Conservation (phyloP, 306 rosid genomes). For the Cicer chorassanicum region DNA sequence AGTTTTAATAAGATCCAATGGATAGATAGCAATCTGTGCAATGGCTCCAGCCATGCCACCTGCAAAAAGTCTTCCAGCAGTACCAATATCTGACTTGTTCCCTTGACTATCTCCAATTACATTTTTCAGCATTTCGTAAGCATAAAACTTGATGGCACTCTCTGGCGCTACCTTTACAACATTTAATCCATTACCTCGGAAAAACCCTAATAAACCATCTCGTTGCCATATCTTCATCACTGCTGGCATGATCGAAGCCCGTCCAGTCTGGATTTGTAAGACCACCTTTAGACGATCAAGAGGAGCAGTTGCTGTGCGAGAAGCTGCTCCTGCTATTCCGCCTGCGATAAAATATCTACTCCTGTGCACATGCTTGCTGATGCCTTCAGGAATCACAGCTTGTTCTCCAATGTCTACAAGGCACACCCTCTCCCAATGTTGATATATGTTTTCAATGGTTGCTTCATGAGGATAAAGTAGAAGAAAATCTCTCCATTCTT, state of each 20-base stretch:
- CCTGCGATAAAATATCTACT: constrained; percentile 59
- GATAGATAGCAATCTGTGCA: constrained; percentile 60
- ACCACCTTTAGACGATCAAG: constrained; percentile 65
- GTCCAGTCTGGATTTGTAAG: constrained; percentile 58
- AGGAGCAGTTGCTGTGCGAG: constrained; percentile 67
- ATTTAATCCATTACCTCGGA: constrained; percentile 63
- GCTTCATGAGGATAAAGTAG: constrained; percentile 68
- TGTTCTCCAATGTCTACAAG: constrained; percentile 66
- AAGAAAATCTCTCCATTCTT: constrained; percentile 71
- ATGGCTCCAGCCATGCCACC: constrained; percentile 66
- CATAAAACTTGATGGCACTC: constrained; percentile 63
- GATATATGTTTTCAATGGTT: constrained; percentile 62
- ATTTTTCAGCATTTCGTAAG: constrained; percentile 58
- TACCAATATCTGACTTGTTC: constrained; percentile 52
- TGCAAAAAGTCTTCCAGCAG: constrained; percentile 55
- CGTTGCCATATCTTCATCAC: constrained; percentile 59
- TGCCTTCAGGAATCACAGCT: constrained; percentile 67
- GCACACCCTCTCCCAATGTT: constrained; percentile 61
- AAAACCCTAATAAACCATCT: constrained; percentile 61
- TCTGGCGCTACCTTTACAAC: constrained; percentile 66
- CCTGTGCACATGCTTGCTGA: constrained; percentile 61
- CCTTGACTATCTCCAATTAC: constrained; percentile 47
- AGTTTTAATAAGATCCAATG: constrained; percentile 61
- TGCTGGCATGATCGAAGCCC: constrained; percentile 57
- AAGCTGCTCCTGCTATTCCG: constrained; percentile 63